These are phyloP conservation scores for Pneumocystis murina DNA, from an alignment of 1,139 yeast species.

Conservation along the genomic window DNA sequence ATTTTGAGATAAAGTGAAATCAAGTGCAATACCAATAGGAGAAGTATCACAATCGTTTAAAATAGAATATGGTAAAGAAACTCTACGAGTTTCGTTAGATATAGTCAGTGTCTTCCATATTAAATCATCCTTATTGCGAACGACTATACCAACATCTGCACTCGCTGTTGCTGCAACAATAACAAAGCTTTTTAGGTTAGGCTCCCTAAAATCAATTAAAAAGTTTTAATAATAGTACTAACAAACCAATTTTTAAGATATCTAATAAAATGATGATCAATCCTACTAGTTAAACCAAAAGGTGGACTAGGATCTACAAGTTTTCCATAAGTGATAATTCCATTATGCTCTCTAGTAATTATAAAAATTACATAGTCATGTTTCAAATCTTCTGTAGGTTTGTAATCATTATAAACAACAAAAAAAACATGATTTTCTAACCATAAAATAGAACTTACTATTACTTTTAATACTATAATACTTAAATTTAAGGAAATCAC, in stretches of 20 bases:
- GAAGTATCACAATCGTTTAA: constrained; percentile 5
- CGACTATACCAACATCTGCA: constrained; percentile 5
- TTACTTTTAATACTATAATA: constrained; percentile 13
- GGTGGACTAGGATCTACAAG: constrained; percentile 1
- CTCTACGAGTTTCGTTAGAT: constrained; percentile 6
- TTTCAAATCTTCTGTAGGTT: neutral
- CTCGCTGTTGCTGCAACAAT: constrained; percentile 6
- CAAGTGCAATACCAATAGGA: constrained; percentile 3
- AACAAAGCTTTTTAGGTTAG: constrained; percentile 1
- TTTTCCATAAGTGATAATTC: neutral
- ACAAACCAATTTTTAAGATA: neutral
- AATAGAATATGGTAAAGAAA: constrained; percentile 6
- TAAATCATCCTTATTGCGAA: neutral
- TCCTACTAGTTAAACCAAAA: neutral
- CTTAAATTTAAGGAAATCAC: constrained; percentile 7
- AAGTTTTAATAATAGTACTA: neutral
- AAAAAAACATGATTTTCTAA: constrained; percentile 18
- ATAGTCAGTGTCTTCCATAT: constrained; percentile 5
- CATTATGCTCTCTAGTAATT: neutral
- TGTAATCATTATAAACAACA: constrained; percentile 17
- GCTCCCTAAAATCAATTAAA: neutral
- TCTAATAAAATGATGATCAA: neutral
- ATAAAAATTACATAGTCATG: neutral
- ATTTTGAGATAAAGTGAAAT: constrained; percentile 3
- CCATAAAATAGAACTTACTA: constrained; percentile 14